Evolutionary conservation across 1,284 basidiomycete genomes (phyloP), one percentile per base, ranked within the genome.

Genomic region (Anthracocystis setariae): DNA sequence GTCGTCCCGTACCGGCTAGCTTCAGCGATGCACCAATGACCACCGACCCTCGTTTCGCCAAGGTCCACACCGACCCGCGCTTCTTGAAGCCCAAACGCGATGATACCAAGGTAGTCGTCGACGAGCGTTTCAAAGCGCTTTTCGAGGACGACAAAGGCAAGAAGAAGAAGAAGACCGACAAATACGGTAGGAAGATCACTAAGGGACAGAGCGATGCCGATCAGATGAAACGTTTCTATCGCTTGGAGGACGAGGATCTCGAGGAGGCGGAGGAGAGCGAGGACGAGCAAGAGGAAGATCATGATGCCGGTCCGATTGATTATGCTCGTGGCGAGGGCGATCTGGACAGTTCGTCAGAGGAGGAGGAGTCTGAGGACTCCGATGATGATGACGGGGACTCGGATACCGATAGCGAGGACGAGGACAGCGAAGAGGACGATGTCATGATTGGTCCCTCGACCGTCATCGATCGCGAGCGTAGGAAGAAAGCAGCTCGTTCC

Each of bases 11-110:
- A 2, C 12, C 37, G 15, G 18, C 8, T 15, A 29, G 32, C 32
- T 48, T 60, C 35, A 46, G 15, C 60, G 72, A 58, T 47, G 64
- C 73, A 8, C 62, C 75, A 5, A 20, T 54, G 10, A 66, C 63
- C 18, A 67, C 56, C 32, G 81, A 82, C 32, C 66, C 73, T 13
- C 77, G 95, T 33, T 98, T 98, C 83, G 88, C 91, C 29, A 87
- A 91, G 58, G 86, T 98, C 51, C 90, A 90, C 82, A 90, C 92
- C 27, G 95, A 98, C 84, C 95, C 95, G 53, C 89, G 95, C 56
- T 98, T 98, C 85, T 87, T 94, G 35, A 88, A 88, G 21, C 91
- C 92, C 0, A 91, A 89, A 80, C 91, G 90, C 82, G 89, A 91
- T 46, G 86, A 89, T 53, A 86, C 89, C 74, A 96, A 94, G 84